These are phyloP conservation scores for Debaryomycetaceae sp. DNA, from an alignment of 1,139 yeast species.

Conservation along the genomic window DNA sequence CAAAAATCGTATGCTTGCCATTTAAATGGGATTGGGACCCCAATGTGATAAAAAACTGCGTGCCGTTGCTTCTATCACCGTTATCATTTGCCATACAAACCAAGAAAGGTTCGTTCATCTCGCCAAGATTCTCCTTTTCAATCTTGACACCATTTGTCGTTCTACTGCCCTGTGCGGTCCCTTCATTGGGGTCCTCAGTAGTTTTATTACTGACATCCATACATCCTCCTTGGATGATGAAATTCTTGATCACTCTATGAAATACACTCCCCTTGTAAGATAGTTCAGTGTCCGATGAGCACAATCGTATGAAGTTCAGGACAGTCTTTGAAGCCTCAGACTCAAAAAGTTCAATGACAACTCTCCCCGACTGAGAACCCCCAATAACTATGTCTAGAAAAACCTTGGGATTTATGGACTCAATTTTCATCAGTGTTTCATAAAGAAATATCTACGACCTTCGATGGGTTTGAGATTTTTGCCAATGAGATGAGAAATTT, in stretches of 20 bases:
- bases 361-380: constrained; percentile 49
- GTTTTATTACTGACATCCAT: constrained; percentile 14
- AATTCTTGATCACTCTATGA: constrained; percentile 72
- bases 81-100: constrained; percentile 77
- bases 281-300: constrained; percentile 18
- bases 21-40: constrained; percentile 68
- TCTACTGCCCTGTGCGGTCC: constrained; percentile 52
- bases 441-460: background rate
- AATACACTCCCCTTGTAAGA: constrained; percentile 46
- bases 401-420: constrained; percentile 31
- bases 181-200: constrained; percentile 31
- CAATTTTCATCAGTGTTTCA: constrained; percentile 27
- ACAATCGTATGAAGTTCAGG: constrained; percentile 49
- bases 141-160: constrained; percentile 44
- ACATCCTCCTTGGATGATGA: constrained; percentile 81
- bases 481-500: background rate
- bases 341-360: constrained; percentile 57
- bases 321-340: constrained; percentile 58
- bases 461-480: background rate
- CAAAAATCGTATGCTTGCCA: constrained; percentile 77
- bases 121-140: constrained; percentile 58
- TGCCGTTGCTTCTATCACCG: constrained; percentile 52
- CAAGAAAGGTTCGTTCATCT: constrained; percentile 44
- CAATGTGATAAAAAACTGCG: constrained; percentile 80
- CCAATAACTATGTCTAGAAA: constrained; percentile 60